Conservation (phyloP, 257 asterid species). For the Gentiana dahurica region DNA sequence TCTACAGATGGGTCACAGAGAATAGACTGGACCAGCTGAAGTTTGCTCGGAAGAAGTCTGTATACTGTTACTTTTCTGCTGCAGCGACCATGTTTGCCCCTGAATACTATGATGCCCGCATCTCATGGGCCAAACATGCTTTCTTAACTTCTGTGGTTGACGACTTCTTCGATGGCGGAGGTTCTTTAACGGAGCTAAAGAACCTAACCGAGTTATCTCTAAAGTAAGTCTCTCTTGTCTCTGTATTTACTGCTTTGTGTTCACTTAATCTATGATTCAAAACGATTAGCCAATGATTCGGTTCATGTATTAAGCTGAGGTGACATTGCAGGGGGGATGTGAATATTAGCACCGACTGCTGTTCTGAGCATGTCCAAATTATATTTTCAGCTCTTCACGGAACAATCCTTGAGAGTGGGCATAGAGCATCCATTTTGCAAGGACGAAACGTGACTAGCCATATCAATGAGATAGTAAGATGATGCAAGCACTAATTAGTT, state of each 20-base stretch:
- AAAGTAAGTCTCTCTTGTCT: conserved; percentile 19
- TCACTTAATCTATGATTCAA: too few species aligned
- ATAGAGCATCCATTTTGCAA: conserved; percentile 42
- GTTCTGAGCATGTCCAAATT: conserved; percentile 55
- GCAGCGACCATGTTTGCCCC: conserved; percentile 53
- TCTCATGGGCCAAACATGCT: conserved; percentile 74
- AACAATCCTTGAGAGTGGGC: conserved; percentile 56
- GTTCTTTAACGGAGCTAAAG: conserved; percentile 54
- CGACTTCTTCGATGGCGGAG: conserved; percentile 72
- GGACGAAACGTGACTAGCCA: conserved; percentile 44
- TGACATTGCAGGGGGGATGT: conserved; percentile 65
- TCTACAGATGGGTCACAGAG: conserved; percentile 52
- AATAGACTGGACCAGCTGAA: conserved; percentile 57
- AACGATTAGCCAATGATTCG: too few species aligned
- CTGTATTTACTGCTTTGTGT: too few species aligned
- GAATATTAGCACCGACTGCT: conserved; percentile 33
- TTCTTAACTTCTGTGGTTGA: conserved; percentile 65
- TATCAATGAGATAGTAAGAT: conserved; percentile 62
- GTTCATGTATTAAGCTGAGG: background rate
- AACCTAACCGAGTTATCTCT: conserved; percentile 47
- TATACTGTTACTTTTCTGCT: conserved; percentile 72
- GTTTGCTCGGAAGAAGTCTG: conserved; percentile 65
- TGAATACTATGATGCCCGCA: conserved; percentile 59
- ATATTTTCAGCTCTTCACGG: conserved; percentile 57
- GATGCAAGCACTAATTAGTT: background rate